phyloP scores from a whole-genome alignment of 352 stramenopile species.

The Phytophthora megakarya region DNA sequence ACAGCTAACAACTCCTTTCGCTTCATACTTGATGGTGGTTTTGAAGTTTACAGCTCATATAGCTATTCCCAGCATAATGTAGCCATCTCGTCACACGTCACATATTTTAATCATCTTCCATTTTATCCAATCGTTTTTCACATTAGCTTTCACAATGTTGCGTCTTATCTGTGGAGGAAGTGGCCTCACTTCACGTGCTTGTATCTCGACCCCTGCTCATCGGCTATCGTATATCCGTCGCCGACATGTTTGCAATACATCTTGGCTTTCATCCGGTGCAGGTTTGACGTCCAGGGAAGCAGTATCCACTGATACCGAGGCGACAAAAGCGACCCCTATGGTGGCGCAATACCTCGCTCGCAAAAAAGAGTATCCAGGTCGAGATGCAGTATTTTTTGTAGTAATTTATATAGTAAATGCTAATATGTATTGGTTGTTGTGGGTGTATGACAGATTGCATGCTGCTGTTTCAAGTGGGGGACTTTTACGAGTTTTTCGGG shows the following conservation, averaged over 20 bases:
- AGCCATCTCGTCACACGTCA: constrained; percentile 16
- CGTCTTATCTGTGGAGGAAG: constrained; percentile 1
- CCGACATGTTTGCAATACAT: constrained; percentile 11
- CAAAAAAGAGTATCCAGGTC: constrained; percentile 80
- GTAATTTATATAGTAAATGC: neutral
- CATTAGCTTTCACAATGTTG: constrained; percentile 23
- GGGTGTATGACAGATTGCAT: constrained; percentile 58
- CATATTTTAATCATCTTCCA: constrained; percentile 1
- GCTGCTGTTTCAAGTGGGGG: constrained; percentile 83
- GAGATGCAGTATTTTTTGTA: too few relatives aligned
- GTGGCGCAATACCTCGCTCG: constrained; percentile 71
- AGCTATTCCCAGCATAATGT: constrained; percentile 13
- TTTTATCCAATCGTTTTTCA: constrained; percentile 14
- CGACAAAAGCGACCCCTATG: constrained; percentile 58
- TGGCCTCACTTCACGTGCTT: constrained; percentile 14
- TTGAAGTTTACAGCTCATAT: neutral
- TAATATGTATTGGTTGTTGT: neutral
- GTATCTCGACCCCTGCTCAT: neutral
- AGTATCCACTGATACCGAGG: constrained; percentile 6
- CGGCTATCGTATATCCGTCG: neutral
- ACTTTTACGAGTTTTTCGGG: constrained; percentile 88
- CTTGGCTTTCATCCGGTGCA: constrained; percentile 23
- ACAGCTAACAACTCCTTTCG: constrained; percentile 68
- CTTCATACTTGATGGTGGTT: constrained; percentile 55
- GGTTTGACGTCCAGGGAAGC: neutral